Conservation (phyloP, 768 basidiomycete genomes). For the Strobilomyces echinocephalus region DNA sequence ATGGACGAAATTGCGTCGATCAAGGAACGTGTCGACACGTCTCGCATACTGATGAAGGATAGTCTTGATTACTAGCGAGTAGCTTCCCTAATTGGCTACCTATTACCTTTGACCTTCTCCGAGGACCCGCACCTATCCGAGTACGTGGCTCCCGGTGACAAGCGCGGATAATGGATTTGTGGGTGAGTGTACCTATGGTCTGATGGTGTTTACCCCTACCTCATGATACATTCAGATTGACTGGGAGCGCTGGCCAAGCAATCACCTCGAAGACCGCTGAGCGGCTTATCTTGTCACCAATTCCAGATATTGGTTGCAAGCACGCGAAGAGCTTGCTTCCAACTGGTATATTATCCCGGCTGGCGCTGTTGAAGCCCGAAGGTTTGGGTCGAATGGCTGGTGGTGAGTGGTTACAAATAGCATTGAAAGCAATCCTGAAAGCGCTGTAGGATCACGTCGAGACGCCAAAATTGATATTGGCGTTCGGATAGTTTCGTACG, state of each 20-base stretch:
- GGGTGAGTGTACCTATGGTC: slow-evolving; percentile 48
- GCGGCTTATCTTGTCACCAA: slow-evolving; percentile 75
- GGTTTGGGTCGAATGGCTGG: slow-evolving; percentile 79
- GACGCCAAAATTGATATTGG: slow-evolving; percentile 71
- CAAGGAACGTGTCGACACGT: slow-evolving; percentile 52
- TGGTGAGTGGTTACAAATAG: slow-evolving; percentile 37
- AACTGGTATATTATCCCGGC: slow-evolving; percentile 70
- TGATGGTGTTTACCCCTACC: slow-evolving; percentile 12
- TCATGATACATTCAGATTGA: slow-evolving; percentile 42
- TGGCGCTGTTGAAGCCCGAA: slow-evolving; percentile 49
- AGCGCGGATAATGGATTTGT: slow-evolving; percentile 72
- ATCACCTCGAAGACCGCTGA: slow-evolving; percentile 56
- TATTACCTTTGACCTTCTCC: slow-evolving; percentile 6
- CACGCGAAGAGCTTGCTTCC: slow-evolving; percentile 60
- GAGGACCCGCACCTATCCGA: slow-evolving; percentile 85
- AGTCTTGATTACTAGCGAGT: slow-evolving; percentile 73
- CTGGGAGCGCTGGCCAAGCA: slow-evolving; percentile 66
- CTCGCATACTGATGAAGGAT: slow-evolving; percentile 60
- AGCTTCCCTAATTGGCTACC: background rate
- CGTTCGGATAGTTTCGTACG: slow-evolving; percentile 75
- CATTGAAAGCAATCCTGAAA: slow-evolving; percentile 1
- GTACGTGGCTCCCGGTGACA: slow-evolving; percentile 72
- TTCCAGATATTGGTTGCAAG: slow-evolving; percentile 82
- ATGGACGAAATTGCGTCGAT: slow-evolving; percentile 57
- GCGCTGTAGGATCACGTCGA: slow-evolving; percentile 33